A percentile compares a stretch with the other conserved stretches of the same genome.
phyloP scores from a whole-genome alignment of 768 basidiomycete genomes.

The Phylloporus scabripes region DNA sequence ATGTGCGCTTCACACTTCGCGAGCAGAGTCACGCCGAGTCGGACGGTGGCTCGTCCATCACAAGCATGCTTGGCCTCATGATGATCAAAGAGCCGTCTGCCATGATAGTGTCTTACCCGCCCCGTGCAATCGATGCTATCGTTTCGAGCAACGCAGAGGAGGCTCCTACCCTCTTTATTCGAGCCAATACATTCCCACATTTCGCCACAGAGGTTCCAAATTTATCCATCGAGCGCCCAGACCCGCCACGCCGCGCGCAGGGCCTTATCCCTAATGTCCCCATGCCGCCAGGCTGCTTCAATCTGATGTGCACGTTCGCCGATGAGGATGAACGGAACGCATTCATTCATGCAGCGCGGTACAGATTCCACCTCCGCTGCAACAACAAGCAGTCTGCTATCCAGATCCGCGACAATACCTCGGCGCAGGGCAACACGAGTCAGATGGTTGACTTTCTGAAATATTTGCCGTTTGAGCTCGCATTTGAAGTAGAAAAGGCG shows the following conservation, averaged over 20 bases:
- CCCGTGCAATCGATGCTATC: slow-evolving; percentile 19
- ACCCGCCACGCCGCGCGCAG: slow-evolving; percentile 17
- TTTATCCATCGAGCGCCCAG: background rate
- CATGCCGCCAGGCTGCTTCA: slow-evolving; percentile 28
- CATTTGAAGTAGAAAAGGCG: slow-evolving; percentile 37
- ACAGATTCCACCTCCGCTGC: slow-evolving; percentile 19
- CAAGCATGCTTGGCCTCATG: background rate
- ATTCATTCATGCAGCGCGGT: slow-evolving; percentile 24
- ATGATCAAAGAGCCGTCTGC: background rate
- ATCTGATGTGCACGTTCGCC: slow-evolving; percentile 28
- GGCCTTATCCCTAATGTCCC: slow-evolving; percentile 23
- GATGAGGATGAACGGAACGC: slow-evolving; percentile 21
- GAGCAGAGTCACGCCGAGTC: slow-evolving; percentile 17
- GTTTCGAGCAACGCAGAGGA: slow-evolving; percentile 7
- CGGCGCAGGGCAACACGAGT: slow-evolving; percentile 1
- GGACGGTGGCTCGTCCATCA: background rate
- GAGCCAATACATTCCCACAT: slow-evolving; percentile 29
- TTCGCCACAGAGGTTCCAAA: slow-evolving; percentile 13
- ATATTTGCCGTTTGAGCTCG: slow-evolving; percentile 30
- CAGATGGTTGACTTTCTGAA: slow-evolving; percentile 22
- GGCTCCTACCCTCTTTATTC: slow-evolving; percentile 27
- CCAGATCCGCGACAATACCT: slow-evolving; percentile 13
- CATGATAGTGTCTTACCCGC: slow-evolving; percentile 19
- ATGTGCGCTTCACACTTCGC: slow-evolving; percentile 29
- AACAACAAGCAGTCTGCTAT: slow-evolving; percentile 5